phyloP scores from a whole-genome alignment of 2,329 filamentous ascomycete species.

The Hortaea sp. region DNA sequence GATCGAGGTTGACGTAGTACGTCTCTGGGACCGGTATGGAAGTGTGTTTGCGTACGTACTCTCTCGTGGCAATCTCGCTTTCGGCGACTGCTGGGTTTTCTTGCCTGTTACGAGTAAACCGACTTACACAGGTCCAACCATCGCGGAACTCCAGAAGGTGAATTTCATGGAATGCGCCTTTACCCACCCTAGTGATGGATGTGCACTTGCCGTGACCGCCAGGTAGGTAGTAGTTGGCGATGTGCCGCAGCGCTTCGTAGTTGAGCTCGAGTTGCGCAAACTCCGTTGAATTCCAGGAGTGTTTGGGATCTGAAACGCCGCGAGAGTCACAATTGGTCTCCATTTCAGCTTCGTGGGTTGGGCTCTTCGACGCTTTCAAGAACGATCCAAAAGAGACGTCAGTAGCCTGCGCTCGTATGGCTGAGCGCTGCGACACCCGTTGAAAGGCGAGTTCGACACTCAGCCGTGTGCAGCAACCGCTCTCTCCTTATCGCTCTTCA shows the following conservation, averaged over 20 bases:
- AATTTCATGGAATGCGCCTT: conserved; percentile 1
- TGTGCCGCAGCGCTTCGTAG: conserved; percentile 8
- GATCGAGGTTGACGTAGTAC: conserved; percentile 7
- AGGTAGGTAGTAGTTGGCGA: conserved; percentile 5
- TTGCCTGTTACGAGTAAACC: conserved; percentile 5
- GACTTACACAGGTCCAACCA: conserved; percentile 9
- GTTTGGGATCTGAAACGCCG: not conserved
- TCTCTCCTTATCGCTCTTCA: too few species aligned
- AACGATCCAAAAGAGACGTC: too few species aligned
- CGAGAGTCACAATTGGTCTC: not conserved
- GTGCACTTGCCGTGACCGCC: conserved; percentile 6
- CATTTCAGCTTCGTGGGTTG: not conserved
- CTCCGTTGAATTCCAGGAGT: not conserved
- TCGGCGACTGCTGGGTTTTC: conserved; percentile 3
- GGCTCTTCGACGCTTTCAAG: too few species aligned
- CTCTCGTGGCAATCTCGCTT: conserved; percentile 5
- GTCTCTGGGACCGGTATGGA: conserved; percentile 7
- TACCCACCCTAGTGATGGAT: not conserved
- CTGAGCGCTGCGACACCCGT: too few species aligned
- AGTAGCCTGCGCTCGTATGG: too few species aligned
- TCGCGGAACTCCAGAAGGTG: conserved; percentile 3
- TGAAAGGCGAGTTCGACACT: too few species aligned
- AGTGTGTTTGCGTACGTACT: conserved; percentile 4
- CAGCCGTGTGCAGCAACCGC: too few species aligned
- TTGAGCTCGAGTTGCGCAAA: conserved; percentile 3